A percentile compares a stretch with the other conserved stretches of the same genome.
phyloP scores from a whole-genome alignment of 441 rosid species.

The Aquilaria agallochum region DNA sequence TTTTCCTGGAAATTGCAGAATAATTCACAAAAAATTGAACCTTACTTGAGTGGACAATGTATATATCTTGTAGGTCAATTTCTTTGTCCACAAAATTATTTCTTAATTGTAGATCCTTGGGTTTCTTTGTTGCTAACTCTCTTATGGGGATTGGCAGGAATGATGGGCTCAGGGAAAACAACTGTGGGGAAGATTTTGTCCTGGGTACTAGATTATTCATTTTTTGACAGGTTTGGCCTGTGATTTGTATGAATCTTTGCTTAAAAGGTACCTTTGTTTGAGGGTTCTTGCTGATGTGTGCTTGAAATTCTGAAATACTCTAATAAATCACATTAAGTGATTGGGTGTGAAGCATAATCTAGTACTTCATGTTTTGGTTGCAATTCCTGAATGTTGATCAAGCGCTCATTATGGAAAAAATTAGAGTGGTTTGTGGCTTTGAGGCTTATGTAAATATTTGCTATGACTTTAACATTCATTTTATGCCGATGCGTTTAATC shows the following conservation, averaged over 20 bases:
- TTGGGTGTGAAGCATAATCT: too few relatives aligned
- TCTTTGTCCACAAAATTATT: conserved; percentile 9
- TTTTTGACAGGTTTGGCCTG: conserved; percentile 37
- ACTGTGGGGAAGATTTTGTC: conserved; percentile 43
- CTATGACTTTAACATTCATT: too few relatives aligned
- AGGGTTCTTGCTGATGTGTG: too few relatives aligned
- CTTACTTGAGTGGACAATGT: conserved; percentile 25
- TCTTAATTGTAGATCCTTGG: neutral
- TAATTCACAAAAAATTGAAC: conserved; percentile 26
- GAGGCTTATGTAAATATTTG: too few relatives aligned
- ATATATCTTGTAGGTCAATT: conserved; percentile 45
- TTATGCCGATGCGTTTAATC: too few relatives aligned
- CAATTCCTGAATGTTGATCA: too few relatives aligned
- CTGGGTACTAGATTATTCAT: conserved; percentile 32
- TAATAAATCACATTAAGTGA: too few relatives aligned
- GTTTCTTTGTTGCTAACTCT: neutral
- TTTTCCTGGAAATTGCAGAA: conserved; percentile 22
- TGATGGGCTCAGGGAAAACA: conserved; percentile 59
- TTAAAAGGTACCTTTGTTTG: too few relatives aligned
- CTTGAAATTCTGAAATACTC: too few relatives aligned
- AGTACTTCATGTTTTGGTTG: too few relatives aligned
- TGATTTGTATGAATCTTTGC: neutral
- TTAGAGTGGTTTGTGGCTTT: too few relatives aligned
- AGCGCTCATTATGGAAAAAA: too few relatives aligned
- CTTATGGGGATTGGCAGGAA: conserved; percentile 20